These are phyloP conservation scores for Petrea volubilis DNA, from an alignment of 257 asterid genomes.

Conservation along the genomic window DNA sequence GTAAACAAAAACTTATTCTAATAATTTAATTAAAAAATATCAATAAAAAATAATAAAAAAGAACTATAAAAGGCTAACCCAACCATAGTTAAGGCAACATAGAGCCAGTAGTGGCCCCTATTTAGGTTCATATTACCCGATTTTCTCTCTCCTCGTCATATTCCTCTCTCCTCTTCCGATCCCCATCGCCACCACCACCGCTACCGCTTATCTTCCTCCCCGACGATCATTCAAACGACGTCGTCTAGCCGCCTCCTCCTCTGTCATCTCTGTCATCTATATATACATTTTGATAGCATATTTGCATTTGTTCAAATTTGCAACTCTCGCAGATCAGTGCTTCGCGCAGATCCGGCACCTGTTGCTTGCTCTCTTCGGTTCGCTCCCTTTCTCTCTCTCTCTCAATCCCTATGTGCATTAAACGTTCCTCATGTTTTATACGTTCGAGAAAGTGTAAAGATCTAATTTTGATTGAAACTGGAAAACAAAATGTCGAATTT, in stretches of 20 bases:
- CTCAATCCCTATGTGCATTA: background rate
- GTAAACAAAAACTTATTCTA: background rate
- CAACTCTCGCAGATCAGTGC: conserved; percentile 44
- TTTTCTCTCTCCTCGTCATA: conserved; percentile 20
- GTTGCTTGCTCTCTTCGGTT: conserved; percentile 27
- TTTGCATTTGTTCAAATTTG: conserved; percentile 25
- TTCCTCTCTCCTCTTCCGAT: conserved; percentile 22
- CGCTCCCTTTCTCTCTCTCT: conserved; percentile 23
- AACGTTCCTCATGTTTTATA: conserved; percentile 7
- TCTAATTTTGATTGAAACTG: conserved; percentile 25
- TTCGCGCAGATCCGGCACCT: conserved; percentile 42
- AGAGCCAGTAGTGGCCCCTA: conserved; percentile 27
- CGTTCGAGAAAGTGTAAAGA: conserved; percentile 21
- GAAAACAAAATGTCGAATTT: conserved; percentile 1
- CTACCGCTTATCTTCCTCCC: conserved; percentile 5
- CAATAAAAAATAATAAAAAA: background rate
- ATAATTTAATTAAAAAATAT: too few relatives aligned
- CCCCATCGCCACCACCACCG: conserved; percentile 34
- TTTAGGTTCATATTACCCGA: conserved; percentile 21
- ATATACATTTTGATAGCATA: background rate
- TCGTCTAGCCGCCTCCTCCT: background rate
- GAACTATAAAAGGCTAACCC: conserved; percentile 19
- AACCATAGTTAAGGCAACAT: conserved; percentile 26
- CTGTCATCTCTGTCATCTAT: background rate
- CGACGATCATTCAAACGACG: conserved; percentile 28